Evolutionary conservation across 2,329 filamentous ascomycete genomes (phyloP).

Genomic region (Aspergillus udagawae): DNA sequence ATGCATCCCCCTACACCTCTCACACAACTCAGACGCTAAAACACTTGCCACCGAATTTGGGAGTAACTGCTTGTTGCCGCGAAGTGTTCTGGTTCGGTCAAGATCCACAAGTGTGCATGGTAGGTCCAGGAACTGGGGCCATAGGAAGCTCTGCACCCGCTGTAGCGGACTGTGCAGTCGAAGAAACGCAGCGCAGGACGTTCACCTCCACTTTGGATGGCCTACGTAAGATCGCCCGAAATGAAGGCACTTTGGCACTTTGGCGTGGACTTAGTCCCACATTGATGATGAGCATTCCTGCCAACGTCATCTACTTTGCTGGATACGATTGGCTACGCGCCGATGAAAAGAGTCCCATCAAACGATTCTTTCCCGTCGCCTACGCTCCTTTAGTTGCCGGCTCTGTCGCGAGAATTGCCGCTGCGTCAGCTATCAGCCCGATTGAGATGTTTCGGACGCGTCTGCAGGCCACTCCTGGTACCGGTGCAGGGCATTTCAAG

Average conservation of each 20-base stretch:
- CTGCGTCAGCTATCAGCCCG: slow-evolving; percentile 78
- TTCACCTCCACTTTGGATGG: slow-evolving; percentile 92
- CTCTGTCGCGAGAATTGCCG: slow-evolving; percentile 69
- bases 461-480: slow-evolving; percentile 70
- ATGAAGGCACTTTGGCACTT: slow-evolving; percentile 80
- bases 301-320: slow-evolving; percentile 97
- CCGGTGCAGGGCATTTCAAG: slow-evolving; percentile 64
- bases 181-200: slow-evolving; percentile 76
- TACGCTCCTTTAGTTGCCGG: slow-evolving; percentile 80
- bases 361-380: slow-evolving; percentile 58
- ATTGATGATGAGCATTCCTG: slow-evolving; percentile 86
- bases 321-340: slow-evolving; percentile 93
- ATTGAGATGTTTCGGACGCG: slow-evolving; percentile 93
- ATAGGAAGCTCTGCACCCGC: slow-evolving; percentile 41
- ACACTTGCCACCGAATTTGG: slow-evolving; percentile 75
- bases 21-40: slow-evolving; percentile 52
- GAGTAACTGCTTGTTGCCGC: slow-evolving; percentile 89
- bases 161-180: slow-evolving; percentile 72
- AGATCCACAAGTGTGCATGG: slow-evolving; percentile 74
- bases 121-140: slow-evolving; percentile 45
- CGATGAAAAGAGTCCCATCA: slow-evolving; percentile 68
- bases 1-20: slow-evolving; percentile 53
- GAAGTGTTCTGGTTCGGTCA: slow-evolving; percentile 97
- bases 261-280: slow-evolving; percentile 96
- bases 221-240: slow-evolving; percentile 86